A percentile compares a stretch with the other conserved stretches of the same genome.
Evolutionary conservation across 139 green algal genomes (phyloP).

Genomic region (Picochlorum sp.): DNA sequence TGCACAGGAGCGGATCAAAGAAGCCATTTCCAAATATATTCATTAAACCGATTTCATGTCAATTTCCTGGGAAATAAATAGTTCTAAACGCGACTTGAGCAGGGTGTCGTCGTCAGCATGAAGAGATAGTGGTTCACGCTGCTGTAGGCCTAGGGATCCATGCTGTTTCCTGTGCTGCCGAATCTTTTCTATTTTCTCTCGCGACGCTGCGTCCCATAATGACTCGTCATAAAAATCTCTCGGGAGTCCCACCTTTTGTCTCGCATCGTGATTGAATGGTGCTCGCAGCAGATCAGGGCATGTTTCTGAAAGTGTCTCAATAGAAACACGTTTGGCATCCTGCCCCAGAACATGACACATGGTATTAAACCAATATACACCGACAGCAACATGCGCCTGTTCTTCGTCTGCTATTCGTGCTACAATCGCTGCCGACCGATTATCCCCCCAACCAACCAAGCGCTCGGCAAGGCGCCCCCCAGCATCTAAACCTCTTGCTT

Average conservation of each 20-base stretch:
- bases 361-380: conserved; percentile 59
- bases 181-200: background rate
- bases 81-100: too few relatives aligned
- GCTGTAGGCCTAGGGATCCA: background rate
- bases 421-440: conserved; percentile 56
- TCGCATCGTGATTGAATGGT: conserved; percentile 31
- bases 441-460: conserved; percentile 58
- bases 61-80: too few relatives aligned
- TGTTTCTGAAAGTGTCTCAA: conserved; percentile 30
- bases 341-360: conserved; percentile 38
- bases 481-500: conserved; percentile 23
- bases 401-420: conserved; percentile 59
- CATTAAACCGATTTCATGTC: background rate
- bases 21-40: background rate
- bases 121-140: background rate
- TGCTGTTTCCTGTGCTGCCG: background rate
- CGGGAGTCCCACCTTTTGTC: conserved; percentile 36
- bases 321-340: conserved; percentile 25
- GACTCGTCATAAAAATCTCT: conserved; percentile 12
- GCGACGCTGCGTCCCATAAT: conserved; percentile 5
- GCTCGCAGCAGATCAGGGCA: conserved; percentile 43
- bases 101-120: too few relatives aligned
- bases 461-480: conserved; percentile 42
- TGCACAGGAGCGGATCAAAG: conserved; percentile 20
- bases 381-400: conserved; percentile 63